Conservation (phyloP, 179 eudicot species). For the Spinacia oleracea region DNA sequence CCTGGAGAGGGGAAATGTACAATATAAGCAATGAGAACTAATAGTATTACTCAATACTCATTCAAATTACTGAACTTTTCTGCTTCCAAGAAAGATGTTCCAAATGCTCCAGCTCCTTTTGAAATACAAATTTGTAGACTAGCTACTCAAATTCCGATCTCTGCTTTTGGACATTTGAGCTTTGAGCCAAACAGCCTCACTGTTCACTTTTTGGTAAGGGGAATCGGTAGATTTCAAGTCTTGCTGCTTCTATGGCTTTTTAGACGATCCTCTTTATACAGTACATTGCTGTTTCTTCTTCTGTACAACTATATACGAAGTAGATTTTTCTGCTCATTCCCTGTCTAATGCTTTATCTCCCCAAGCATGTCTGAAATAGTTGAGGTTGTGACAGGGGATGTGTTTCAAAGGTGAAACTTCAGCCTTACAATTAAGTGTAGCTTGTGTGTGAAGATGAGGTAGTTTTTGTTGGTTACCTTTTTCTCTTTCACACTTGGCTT, state of each 20-base stretch:
- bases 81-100: not conserved
- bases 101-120: not conserved
- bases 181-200: not conserved
- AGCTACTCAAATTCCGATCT: not conserved
- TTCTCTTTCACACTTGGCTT: not conserved
- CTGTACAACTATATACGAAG: not conserved
- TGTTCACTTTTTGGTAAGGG: not conserved
- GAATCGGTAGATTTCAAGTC: not conserved
- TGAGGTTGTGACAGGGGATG: not conserved
- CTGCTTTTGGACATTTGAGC: not conserved
- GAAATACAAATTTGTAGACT: not conserved
- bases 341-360: not conserved
- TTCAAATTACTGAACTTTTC: not conserved
- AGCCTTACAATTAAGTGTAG: not conserved
- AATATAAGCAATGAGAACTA: slow-evolving; percentile 1
- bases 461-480: not conserved
- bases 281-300: not conserved
- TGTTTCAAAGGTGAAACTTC: not conserved
- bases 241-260: not conserved
- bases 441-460: not conserved
- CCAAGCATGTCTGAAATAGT: not conserved
- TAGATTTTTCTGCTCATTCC: not conserved
- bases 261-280: not conserved
- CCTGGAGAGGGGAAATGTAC: not conserved
- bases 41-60: not conserved